phyloP scores from a whole-genome alignment of 1,139 yeast genomes.

The Geotrichum histeridarum region DNA sequence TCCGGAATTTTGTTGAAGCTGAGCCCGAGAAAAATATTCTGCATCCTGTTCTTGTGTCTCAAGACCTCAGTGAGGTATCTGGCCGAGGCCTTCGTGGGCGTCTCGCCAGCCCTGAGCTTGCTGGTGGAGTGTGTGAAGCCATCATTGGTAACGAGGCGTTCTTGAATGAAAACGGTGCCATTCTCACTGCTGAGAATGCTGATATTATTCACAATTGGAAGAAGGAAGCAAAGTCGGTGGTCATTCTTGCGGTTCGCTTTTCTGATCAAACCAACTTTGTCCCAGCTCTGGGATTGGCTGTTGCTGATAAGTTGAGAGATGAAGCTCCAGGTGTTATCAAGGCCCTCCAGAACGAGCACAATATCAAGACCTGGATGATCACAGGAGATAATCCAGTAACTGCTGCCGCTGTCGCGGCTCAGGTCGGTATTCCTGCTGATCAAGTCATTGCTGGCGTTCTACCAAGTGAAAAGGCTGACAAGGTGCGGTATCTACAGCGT shows the following conservation, averaged over 20 bases:
- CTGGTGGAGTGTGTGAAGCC: constrained; percentile 33
- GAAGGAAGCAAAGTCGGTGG: constrained; percentile 57
- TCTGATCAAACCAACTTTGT: constrained; percentile 35
- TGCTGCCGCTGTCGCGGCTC: constrained; percentile 62
- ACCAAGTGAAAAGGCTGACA: constrained; percentile 65
- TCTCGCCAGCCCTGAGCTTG: constrained; percentile 26
- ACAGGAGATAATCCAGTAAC: constrained; percentile 65
- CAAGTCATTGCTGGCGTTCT: constrained; percentile 68
- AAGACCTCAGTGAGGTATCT: constrained; percentile 47
- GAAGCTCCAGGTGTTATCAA: constrained; percentile 55
- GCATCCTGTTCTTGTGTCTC: constrained; percentile 41
- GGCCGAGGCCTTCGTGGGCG: constrained; percentile 57
- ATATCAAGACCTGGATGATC: constrained; percentile 65
- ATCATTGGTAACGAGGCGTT: constrained; percentile 64
- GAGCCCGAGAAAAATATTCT: constrained; percentile 14
- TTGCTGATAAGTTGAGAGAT: constrained; percentile 59
- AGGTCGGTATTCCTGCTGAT: constrained; percentile 51
- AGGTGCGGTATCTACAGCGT: constrained; percentile 50
- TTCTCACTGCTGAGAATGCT: constrained; percentile 28
- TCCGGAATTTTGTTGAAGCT: constrained; percentile 43
- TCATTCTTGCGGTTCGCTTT: constrained; percentile 49
- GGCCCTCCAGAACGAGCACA: constrained; percentile 40
- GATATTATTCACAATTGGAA: constrained; percentile 52
- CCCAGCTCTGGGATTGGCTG: constrained; percentile 50
- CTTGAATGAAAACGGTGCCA: constrained; percentile 44